These are phyloP conservation scores for Prillingera fragicola DNA, from an alignment of 1,284 basidiomycete genomes.

Conservation along the genomic window DNA sequence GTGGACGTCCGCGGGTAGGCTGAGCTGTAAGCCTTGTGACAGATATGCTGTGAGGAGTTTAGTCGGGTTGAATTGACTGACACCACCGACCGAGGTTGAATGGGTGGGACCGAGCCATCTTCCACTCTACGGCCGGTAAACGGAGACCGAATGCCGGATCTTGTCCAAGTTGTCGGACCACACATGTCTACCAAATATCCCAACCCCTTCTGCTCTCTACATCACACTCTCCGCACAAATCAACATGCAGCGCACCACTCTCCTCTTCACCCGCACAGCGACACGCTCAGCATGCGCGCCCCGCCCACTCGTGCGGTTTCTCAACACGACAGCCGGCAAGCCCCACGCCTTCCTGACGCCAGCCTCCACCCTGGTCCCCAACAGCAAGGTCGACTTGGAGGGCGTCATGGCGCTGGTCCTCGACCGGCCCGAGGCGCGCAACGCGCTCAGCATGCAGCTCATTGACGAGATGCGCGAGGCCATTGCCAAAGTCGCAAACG, in stretches of 20 bases:
- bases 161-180: too few relatives aligned
- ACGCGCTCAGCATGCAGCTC: constrained; percentile 75
- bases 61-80: too few relatives aligned
- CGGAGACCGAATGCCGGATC: too few relatives aligned
- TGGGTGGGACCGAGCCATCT: too few relatives aligned
- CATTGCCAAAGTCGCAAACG: constrained; percentile 56
- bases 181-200: too few relatives aligned
- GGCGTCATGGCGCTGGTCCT: constrained; percentile 53
- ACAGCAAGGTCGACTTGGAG: constrained; percentile 25
- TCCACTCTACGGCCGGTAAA: too few relatives aligned
- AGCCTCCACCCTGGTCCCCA: constrained; percentile 8
- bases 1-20: too few relatives aligned
- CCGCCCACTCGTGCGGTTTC: constrained; percentile 5
- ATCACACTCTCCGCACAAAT: too few relatives aligned
- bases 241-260: constrained; percentile 9
- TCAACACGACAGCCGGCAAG: constrained; percentile 2
- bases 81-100: too few relatives aligned
- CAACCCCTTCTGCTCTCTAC: too few relatives aligned
- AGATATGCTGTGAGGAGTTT: too few relatives aligned
- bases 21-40: too few relatives aligned
- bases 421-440: constrained; percentile 77
- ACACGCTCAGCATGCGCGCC: background rate
- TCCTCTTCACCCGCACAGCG: background rate
- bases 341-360: constrained; percentile 33
- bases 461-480: constrained; percentile 71